Conservation (phyloP, 805 yeast genomes). For the Yarrowia sp. region DNA sequence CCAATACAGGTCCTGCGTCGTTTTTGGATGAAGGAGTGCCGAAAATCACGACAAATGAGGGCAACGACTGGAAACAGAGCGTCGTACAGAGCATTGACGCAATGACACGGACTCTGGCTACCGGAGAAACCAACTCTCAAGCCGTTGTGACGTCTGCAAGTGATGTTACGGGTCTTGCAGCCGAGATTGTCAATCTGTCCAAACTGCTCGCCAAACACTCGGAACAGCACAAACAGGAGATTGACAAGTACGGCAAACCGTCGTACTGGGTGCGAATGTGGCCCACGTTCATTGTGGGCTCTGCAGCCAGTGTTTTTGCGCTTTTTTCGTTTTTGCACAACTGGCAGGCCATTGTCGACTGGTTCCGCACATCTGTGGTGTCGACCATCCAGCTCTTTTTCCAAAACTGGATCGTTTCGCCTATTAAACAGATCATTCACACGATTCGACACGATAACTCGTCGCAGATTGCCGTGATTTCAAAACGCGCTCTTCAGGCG, state of each 20-base stretch:
- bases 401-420: conserved; percentile 80
- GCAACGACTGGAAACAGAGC: conserved; percentile 1
- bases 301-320: neutral
- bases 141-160: neutral
- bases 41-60: neutral
- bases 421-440: conserved; percentile 64
- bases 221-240: neutral
- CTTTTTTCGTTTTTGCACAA: conserved; percentile 43
- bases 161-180: neutral
- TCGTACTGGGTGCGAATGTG: conserved; percentile 22
- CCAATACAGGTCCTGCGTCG: neutral
- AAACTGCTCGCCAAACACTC: neutral
- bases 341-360: conserved; percentile 51
- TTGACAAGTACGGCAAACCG: conserved; percentile 2
- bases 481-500: conserved; percentile 72
- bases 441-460: conserved; percentile 83
- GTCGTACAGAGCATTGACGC: conserved; percentile 4
- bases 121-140: neutral
- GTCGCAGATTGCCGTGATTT: conserved; percentile 69
- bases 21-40: conserved; percentile 12
- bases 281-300: conserved; percentile 10
- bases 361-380: conserved; percentile 57
- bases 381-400: conserved; percentile 68
- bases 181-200: neutral
- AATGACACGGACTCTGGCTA: neutral